phyloP scores from a whole-genome alignment of 768 basidiomycete genomes.

The Tricholoma flavovirens region DNA sequence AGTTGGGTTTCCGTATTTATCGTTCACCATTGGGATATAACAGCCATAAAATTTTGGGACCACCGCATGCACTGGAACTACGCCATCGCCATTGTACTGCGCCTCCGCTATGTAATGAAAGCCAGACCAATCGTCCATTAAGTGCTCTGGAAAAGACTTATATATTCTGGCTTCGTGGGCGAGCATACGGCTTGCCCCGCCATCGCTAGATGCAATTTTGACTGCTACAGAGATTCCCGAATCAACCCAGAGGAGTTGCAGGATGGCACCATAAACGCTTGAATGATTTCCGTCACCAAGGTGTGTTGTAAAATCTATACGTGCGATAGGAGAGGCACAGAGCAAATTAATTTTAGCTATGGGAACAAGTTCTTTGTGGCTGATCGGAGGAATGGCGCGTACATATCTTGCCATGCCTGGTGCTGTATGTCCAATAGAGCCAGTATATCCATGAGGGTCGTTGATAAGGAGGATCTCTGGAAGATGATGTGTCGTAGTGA shows the following conservation, averaged over 20 bases:
- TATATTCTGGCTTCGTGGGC: constrained; percentile 29
- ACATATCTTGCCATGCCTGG: constrained; percentile 3
- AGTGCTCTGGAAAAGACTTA: constrained; percentile 23
- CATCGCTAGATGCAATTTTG: constrained; percentile 28
- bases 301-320: background rate
- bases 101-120: constrained; percentile 25
- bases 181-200: constrained; percentile 21
- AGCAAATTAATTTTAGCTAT: constrained; percentile 1
- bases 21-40: constrained; percentile 25
- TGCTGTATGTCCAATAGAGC: constrained; percentile 2
- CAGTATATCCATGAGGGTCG: constrained; percentile 8
- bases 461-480: constrained; percentile 21
- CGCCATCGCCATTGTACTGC: constrained; percentile 8
- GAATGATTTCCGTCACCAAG: constrained; percentile 20
- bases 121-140: constrained; percentile 30
- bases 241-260: constrained; percentile 22
- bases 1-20: background rate
- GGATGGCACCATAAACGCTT: constrained; percentile 32
- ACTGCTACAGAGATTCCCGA: constrained; percentile 27
- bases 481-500: constrained; percentile 15
- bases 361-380: background rate
- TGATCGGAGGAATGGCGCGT: background rate
- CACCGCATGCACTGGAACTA: constrained; percentile 34
- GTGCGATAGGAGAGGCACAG: background rate
- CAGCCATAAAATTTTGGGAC: constrained; percentile 50